Base-by-base conservation (phyloP, 495 filamentous ascomycete genomes). In the Xylaria palmicola region DNA sequence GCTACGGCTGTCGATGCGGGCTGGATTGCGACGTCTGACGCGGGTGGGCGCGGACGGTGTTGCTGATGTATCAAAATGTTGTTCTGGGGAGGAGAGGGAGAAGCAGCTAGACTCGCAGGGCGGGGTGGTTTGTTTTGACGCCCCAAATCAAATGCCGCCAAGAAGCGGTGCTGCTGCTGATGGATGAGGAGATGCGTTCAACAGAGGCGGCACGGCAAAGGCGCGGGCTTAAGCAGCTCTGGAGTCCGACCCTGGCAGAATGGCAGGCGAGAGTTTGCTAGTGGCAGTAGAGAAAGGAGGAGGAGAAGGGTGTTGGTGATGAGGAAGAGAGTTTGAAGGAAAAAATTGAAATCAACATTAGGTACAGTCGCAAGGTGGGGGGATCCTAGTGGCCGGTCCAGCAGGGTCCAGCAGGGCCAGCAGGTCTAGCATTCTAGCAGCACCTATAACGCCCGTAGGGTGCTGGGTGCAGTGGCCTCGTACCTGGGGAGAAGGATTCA, bases 71-170 rank as follows among this genome's bases (percentile, higher is more conserved):
- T 26, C 48, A 51, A 34, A 6, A 6, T 66, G 67, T 68, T 60
- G 55, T 66, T 62, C 68, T 60, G 66, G 68, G 60, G 44, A 60
- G 66, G 64, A 70, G 70, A 69, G 70, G 59, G 71, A 68, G 70
- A 66, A 62, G 9, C 7, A 68, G 74, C 62, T 26, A 63, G 54
- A n/a, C n/a, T 68, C 66, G 63, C 55, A 71, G 71, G 69, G 70
- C 70, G 65, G 63, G 66, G 72, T 75, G 71, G 66, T 69, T 68
- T 72, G 68, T 70, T 71, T 65, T 72, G 65, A 68, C 68, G 29
- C 58, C 41, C 44, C 39, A 66, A 62, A 60, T 54, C 57, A 55
- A 63, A 57, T 59, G 27, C 47, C 34, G 57, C 57, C 48, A 60
- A 60, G 57, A 44, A 52, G 13, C 12, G 32, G 15, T 50, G 49